Evolutionary conservation across 805 yeast species (phyloP), one percentile per base, ranked within the genome.

Genomic region (Monosporozyma aquatica): DNA sequence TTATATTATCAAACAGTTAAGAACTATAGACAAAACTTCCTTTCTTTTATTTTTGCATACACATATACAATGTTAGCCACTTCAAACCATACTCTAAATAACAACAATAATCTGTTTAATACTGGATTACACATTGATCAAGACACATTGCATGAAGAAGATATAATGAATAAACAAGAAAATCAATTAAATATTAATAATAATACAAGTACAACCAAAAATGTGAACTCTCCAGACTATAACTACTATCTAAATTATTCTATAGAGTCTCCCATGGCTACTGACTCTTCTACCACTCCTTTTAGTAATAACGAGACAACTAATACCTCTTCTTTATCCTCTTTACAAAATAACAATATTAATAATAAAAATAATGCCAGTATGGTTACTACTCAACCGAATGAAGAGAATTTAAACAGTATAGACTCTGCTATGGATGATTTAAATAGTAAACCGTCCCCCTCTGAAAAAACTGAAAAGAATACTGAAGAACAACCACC

Each of bases 261-360:
- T 6, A n/a, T 26, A 6, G 42, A 32, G 13, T 40, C 42, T 10
- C 42, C 42, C 10, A 33, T 25, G 18, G 38, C 29, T 2, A 40
- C 36, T 11, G 46, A 39, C 14, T 40, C 40, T 11, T 20, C 37
- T 17, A 34, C 24, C 10, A 43, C 46, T 11, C 42, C 42, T 10
- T 21, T 43, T 11, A 36, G 36, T 30, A 23, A 24, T n/a, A 22
- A 27, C 14, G 27, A 22, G 24, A 30, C 40, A 8, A 41, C 36
- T 23, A 29, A 29, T 21, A 30, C 13, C 17, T 25, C 29, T 3
- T 24, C 24, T n/a, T 10, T 20, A 24, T 24, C 33, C n/a, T 25
- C 29, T 20, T 26, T 33, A 4, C 14, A 15, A 5, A 37, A 37
- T 6, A 15, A 25, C 17, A 20, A 26, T 20, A 37, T 23, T 17